Evolutionary conservation across 2,329 filamentous ascomycete species (phyloP).

Genomic region (Phaeosphaeria sp.): DNA sequence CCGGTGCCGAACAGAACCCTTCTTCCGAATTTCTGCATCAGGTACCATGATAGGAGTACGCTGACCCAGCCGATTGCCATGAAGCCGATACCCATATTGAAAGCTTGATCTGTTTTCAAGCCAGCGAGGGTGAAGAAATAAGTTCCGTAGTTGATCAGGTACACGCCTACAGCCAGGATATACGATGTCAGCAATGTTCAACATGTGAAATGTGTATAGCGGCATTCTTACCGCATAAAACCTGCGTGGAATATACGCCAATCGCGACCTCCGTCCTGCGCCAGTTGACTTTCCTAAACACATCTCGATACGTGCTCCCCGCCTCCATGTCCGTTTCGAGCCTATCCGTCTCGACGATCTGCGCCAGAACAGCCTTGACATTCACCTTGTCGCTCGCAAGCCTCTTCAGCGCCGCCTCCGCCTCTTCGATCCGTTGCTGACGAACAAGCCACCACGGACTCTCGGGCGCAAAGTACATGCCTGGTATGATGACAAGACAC

Average conservation of each 20-base stretch:
- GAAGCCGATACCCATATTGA: background rate
- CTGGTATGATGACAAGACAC: constrained; percentile 69
- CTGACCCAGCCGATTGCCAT: background rate
- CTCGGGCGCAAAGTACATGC: constrained; percentile 71
- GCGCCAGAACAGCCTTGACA: background rate
- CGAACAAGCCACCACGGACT: constrained; percentile 75
- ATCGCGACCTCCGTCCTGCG: constrained; percentile 71
- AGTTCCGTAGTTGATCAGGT: constrained; percentile 45
- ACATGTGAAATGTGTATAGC: no score
- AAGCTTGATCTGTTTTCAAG: background rate
- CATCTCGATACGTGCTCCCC: background rate
- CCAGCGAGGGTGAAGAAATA: background rate
- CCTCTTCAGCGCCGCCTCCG: constrained; percentile 52
- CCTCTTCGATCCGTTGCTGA: constrained; percentile 65
- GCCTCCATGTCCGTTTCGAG: background rate
- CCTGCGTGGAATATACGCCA: constrained; percentile 54
- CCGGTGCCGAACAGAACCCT: background rate
- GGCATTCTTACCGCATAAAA: constrained; percentile 51
- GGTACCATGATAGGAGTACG: background rate
- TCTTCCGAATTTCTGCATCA: background rate
- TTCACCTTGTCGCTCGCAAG: background rate
- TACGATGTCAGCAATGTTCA: no score
- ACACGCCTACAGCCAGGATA: constrained; percentile 20
- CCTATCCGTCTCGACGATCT: background rate
- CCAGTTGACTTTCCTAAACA: background rate